These are phyloP conservation scores for Anisodus tanguticus DNA, from an alignment of 257 asterid genomes.

Conservation along the genomic window DNA sequence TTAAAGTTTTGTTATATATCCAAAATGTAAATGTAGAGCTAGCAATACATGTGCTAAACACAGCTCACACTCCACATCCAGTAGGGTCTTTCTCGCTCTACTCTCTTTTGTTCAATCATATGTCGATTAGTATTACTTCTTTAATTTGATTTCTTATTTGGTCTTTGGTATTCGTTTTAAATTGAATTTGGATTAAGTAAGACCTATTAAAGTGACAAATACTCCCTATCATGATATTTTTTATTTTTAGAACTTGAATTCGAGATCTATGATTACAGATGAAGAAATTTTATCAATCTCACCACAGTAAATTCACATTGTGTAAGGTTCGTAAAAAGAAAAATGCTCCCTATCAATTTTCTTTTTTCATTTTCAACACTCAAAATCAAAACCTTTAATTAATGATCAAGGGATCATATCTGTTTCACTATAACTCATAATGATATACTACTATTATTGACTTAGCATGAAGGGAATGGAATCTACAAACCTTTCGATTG, in stretches of 20 bases:
- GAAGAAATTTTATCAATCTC: neutral
- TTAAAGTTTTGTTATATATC: neutral
- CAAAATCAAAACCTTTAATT: neutral
- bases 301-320: neutral
- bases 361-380: neutral
- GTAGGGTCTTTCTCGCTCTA: conserved; percentile 10
- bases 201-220: neutral
- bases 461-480: conserved; percentile 29
- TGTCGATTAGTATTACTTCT: neutral
- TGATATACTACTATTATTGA: neutral
- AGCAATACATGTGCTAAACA: conserved; percentile 24
- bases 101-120: conserved; percentile 13
- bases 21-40: neutral
- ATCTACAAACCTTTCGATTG: conserved; percentile 20
- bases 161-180: too few species aligned
- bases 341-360: too few species aligned
- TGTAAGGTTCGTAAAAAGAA: neutral
- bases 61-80: conserved; percentile 29
- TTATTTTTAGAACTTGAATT: neutral
- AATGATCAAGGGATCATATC: neutral
- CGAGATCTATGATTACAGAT: neutral
- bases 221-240: neutral
- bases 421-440: accelerated
- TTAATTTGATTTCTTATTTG: neutral
- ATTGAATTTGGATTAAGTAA: neutral